Conservation (phyloP, 495 filamentous ascomycete species). For the Copromyces sp. region DNA sequence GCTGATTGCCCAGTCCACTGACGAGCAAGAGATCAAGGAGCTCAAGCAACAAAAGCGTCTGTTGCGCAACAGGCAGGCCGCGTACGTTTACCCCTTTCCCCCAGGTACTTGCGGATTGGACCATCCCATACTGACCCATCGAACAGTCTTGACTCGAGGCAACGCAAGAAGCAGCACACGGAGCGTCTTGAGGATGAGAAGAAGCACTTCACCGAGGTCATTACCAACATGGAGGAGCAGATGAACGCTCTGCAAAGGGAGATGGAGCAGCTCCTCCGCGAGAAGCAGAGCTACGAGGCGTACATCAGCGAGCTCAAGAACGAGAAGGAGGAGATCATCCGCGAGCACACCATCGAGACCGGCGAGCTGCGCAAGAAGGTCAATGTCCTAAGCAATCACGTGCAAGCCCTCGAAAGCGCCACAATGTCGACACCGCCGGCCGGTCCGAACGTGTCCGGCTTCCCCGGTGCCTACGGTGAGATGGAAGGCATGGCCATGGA, state of each 20-base stretch:
- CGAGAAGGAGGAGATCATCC: conserved; percentile 88
- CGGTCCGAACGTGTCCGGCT: conserved; percentile 47
- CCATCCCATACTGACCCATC: conserved; percentile 28
- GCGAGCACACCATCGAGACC: conserved; percentile 83
- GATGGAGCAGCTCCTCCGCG: conserved; percentile 52
- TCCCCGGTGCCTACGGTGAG: conserved; percentile 60
- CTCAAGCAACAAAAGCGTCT: conserved; percentile 97
- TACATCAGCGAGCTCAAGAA: conserved; percentile 67
- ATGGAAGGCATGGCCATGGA: conserved; percentile 81
- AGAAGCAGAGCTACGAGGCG: conserved; percentile 61
- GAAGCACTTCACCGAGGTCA: conserved; percentile 69
- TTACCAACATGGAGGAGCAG: conserved; percentile 72
- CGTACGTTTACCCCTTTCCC: conserved; percentile 49
- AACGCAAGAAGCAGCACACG: conserved; percentile 98
- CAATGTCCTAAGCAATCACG: conserved; percentile 73
- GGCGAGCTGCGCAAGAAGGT: conserved; percentile 94
- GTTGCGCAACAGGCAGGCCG: conserved; percentile 89
- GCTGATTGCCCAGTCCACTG: conserved; percentile 74
- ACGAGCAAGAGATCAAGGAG: conserved; percentile 95
- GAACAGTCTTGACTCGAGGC: conserved; percentile 80
- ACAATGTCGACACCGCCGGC: conserved; percentile 38
- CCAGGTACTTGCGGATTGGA: conserved; percentile 11
- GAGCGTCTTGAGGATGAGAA: conserved; percentile 95
- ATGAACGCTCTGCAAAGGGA: conserved; percentile 56
- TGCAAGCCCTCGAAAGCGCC: conserved; percentile 67